Percentiles rank a stretch among this genome's conserved stretches.
Evolutionary conservation across 495 filamentous ascomycete species (phyloP).

Genomic region (Apodospora peruviana): DNA sequence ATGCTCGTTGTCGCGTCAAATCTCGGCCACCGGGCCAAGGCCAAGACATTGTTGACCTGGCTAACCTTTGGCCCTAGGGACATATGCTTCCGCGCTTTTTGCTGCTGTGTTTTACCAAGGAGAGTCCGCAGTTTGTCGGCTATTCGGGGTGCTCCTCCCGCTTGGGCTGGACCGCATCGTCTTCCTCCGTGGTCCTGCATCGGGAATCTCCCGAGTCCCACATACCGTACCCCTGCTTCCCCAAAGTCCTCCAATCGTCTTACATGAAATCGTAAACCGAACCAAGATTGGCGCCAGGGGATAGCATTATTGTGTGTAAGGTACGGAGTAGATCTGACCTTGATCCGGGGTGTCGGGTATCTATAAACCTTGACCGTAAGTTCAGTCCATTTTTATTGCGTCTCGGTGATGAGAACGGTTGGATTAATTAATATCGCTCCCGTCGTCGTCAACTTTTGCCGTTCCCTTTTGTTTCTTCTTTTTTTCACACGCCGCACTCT

Average conservation of each 20-base stretch:
- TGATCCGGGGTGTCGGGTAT: not conserved
- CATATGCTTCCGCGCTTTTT: not conserved
- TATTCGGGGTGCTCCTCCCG: conserved; percentile 18
- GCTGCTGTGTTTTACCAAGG: not conserved
- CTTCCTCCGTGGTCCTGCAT: conserved; percentile 31
- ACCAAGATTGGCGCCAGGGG: too few relatives aligned
- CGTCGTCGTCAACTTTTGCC: not conserved
- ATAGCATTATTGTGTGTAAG: too few relatives aligned
- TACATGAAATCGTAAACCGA: conserved; percentile 12
- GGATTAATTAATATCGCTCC: not conserved
- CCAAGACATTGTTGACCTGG: not conserved
- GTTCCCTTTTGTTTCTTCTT: not conserved
- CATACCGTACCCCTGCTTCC: not conserved
- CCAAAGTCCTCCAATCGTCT: conserved; percentile 25
- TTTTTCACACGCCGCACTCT: not conserved
- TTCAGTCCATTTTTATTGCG: not conserved
- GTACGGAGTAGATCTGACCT: not conserved
- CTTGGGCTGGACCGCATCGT: conserved; percentile 10
- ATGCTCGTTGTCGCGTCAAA: too few relatives aligned
- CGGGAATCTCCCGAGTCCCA: conserved; percentile 8
- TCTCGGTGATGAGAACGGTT: not conserved
- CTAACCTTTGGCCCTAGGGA: not conserved
- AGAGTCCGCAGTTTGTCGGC: conserved; percentile 7
- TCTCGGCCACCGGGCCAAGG: too few relatives aligned
- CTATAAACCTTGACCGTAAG: not conserved